Evolutionary conservation across 78 protist genomes (phyloP), one percentile per base, ranked within the genome.

Genomic region (Anaeramoeba flamelloides): DNA sequence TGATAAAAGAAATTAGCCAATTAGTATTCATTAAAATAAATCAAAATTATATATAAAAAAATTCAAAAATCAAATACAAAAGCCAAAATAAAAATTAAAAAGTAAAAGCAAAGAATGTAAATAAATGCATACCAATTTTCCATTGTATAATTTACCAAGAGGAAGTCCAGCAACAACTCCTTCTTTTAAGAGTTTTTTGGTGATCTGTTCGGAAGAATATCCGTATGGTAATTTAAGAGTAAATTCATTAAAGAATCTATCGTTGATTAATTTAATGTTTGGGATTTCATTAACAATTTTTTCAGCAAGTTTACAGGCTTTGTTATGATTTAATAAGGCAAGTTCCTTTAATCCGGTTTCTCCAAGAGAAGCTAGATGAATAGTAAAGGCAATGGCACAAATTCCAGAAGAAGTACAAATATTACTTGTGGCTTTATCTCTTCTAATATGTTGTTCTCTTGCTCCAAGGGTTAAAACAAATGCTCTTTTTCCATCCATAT

Each of bases 391-490:
- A 8, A 38, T 32, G 32, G 84, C 84, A 34, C 17, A 8, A 4
- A 82, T 33, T 2, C 79, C 76, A 39, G 84, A 64, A 26, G 78
- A 12, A 37, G 84, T 82, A 74, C 84, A 82, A 74, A 82, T 82
- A 32, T 82, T 82, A 31, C 81, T 77, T 17, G 84, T 82, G 40
- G 84, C 84, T 8, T 75, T 75, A 17, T 82, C 79, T 39, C 84
- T 40, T 8, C 41, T 40, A 38, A 82, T 82, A 38, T 82, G 84
- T 31, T 82, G 84, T 38, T 82, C 84, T 3, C 84, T 4, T 36
- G 84, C 39, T 36, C 41, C 80, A 4, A 82, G 33, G 40, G 84
- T 74, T 2, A 82, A 1, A 3, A 36, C 81, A 39, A 30, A 82
- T 22, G 36, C 39, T 36, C 80, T n/a, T 30, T 82, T 75, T 36